Conservation (phyloP, 345 rosid species). For the Gossypium anomalum region DNA sequence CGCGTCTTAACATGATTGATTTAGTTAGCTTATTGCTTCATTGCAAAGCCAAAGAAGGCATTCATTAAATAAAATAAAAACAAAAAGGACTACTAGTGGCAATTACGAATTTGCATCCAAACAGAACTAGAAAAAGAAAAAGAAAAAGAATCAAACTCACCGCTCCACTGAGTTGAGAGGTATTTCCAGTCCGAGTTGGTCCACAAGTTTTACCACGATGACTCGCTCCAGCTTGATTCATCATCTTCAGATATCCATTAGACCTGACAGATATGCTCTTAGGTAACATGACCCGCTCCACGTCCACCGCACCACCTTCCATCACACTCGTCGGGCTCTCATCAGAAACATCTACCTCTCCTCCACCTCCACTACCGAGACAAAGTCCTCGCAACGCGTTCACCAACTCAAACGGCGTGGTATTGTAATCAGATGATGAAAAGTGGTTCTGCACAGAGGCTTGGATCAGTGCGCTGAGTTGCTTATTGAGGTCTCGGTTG, state of each 20-base stretch:
- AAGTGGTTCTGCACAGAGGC: slow-evolving; percentile 30
- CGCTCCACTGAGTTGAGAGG: slow-evolving; percentile 14
- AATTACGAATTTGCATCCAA: neutral
- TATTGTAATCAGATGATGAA: slow-evolving; percentile 17
- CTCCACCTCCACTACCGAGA: slow-evolving; percentile 14
- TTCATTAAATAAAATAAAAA: neutral
- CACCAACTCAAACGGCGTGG: slow-evolving; percentile 27
- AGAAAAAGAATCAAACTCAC: neutral
- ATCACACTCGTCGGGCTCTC: slow-evolving; percentile 10
- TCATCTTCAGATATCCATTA: slow-evolving; percentile 39
- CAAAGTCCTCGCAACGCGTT: slow-evolving; percentile 27
- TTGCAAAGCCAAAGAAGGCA: neutral
- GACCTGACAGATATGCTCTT: slow-evolving; percentile 56
- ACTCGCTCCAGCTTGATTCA: slow-evolving; percentile 6
- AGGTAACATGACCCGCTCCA: slow-evolving; percentile 38
- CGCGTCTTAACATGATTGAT: neutral
- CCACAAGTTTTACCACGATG: neutral
- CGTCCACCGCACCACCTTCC: slow-evolving; percentile 25
- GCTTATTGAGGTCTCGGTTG: slow-evolving; percentile 42
- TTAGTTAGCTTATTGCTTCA: neutral
- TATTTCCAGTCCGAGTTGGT: slow-evolving; percentile 1
- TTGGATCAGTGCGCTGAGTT: slow-evolving; percentile 31
- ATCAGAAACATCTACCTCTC: slow-evolving; percentile 24
- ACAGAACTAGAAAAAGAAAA: neutral
- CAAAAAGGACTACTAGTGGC: neutral